Evolutionary conservation across 495 filamentous ascomycete genomes (phyloP).

Genomic region (Aspergillus affinis): DNA sequence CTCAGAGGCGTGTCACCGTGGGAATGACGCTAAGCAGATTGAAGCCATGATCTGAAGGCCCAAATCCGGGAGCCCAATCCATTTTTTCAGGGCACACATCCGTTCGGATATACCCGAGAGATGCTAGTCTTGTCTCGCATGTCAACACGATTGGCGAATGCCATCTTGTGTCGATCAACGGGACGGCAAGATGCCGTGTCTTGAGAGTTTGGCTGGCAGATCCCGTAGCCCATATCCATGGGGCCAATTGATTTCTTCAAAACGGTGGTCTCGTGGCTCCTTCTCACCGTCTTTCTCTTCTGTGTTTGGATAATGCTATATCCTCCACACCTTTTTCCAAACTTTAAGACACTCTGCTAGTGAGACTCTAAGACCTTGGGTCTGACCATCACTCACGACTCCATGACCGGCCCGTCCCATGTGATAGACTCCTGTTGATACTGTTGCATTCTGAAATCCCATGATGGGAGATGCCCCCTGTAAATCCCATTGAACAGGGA

Average conservation of each 20-base stretch:
- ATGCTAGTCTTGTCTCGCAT: neutral
- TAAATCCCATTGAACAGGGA: neutral
- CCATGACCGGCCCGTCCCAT: neutral
- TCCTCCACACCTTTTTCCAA: neutral
- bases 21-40: neutral
- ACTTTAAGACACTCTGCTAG: neutral
- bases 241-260: neutral
- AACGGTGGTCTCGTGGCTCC: neutral
- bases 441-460: neutral
- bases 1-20: neutral
- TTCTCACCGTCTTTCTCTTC: neutral
- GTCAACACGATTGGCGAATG: neutral
- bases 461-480: slow-evolving; percentile 1
- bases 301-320: neutral
- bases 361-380: neutral
- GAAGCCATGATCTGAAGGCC: neutral
- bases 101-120: slow-evolving; percentile 1
- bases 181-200: neutral
- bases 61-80: neutral
- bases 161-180: neutral
- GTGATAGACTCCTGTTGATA: neutral
- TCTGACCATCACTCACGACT: neutral
- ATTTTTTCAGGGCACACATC: neutral
- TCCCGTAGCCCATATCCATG: neutral
- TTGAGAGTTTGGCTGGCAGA: neutral